phyloP scores from a whole-genome alignment of 805 yeast genomes.

The Monosporozyma siamensis region DNA sequence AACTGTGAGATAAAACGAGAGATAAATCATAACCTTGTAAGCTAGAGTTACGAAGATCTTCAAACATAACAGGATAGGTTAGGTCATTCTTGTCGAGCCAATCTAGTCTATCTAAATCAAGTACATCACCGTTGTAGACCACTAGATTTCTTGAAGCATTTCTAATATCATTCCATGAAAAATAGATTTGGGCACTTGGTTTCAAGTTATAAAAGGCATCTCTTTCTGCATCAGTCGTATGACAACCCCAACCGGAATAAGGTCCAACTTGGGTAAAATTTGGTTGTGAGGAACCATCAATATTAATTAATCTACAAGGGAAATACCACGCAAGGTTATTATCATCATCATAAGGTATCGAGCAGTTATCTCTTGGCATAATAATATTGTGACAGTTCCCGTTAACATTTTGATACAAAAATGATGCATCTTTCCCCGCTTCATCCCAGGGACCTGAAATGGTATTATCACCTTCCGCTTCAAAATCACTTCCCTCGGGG shows the following conservation, averaged over 20 bases:
- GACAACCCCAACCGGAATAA: slow-evolving; percentile 87
- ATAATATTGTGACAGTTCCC: slow-evolving; percentile 80
- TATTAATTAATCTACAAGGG: slow-evolving; percentile 71
- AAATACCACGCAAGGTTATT: slow-evolving; percentile 87
- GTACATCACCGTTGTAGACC: slow-evolving; percentile 81
- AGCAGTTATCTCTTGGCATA: slow-evolving; percentile 54
- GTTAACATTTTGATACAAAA: slow-evolving; percentile 84
- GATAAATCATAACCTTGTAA: slow-evolving; percentile 79
- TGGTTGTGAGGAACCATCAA: slow-evolving; percentile 63
- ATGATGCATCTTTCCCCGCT: slow-evolving; percentile 79
- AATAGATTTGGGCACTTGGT: slow-evolving; percentile 68
- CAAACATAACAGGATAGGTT: slow-evolving; percentile 63
- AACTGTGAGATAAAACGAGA: slow-evolving; percentile 51
- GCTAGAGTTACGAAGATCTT: slow-evolving; percentile 42
- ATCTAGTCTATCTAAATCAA: slow-evolving; percentile 67
- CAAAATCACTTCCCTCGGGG: slow-evolving; percentile 75
- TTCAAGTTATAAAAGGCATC: slow-evolving; percentile 51
- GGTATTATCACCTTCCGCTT: slow-evolving; percentile 46
- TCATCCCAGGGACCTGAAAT: slow-evolving; percentile 81
- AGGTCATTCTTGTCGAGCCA: slow-evolving; percentile 68
- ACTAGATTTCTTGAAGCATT: slow-evolving; percentile 66
- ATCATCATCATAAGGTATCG: slow-evolving; percentile 59
- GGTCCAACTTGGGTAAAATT: slow-evolving; percentile 46
- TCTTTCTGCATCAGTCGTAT: slow-evolving; percentile 65
- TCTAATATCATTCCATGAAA: slow-evolving; percentile 80